phyloP scores from a whole-genome alignment of 192 early-diverging fungal genomes.

The Coemansia sp. region DNA sequence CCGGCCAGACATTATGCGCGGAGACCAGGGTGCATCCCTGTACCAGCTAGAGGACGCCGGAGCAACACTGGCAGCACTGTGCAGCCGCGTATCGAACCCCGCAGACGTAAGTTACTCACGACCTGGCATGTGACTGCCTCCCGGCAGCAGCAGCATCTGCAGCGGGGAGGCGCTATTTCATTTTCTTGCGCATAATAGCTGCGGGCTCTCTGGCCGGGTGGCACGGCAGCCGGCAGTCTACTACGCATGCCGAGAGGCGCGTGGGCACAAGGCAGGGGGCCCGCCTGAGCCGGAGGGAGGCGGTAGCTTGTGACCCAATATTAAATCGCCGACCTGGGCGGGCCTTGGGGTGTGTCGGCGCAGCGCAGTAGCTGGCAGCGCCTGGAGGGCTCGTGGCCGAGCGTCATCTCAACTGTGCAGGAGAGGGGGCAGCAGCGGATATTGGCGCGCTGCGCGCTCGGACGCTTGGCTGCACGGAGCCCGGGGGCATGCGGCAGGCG shows the following conservation, averaged over 20 bases:
- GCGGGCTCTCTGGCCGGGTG: too few relatives aligned
- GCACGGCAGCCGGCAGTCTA: not conserved
- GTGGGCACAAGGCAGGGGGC: not conserved
- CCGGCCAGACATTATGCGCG: slow-evolving; percentile 20
- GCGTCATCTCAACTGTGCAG: not conserved
- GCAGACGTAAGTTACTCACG: slow-evolving; percentile 25
- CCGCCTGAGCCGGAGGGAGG: not conserved
- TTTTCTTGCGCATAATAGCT: not conserved
- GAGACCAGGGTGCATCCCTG: slow-evolving; percentile 21
- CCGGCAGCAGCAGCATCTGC: too few relatives aligned
- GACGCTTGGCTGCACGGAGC: not conserved
- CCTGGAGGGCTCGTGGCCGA: not conserved
- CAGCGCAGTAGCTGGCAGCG: not conserved
- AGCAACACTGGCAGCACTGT: slow-evolving; percentile 36
- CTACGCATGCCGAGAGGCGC: not conserved
- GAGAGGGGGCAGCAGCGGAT: not conserved
- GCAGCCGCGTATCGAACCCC: slow-evolving; percentile 21
- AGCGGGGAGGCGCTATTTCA: too few relatives aligned
- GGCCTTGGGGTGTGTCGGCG: not conserved
- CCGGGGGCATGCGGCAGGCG: not conserved
- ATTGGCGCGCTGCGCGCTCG: slow-evolving; percentile 2
- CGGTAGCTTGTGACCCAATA: not conserved
- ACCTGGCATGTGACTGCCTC: not conserved
- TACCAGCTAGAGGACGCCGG: slow-evolving; percentile 43
- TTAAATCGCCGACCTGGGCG: not conserved